Evolutionary conservation across 805 yeast genomes (phyloP).

Genomic region (Zygotorulaspora danielsina): DNA sequence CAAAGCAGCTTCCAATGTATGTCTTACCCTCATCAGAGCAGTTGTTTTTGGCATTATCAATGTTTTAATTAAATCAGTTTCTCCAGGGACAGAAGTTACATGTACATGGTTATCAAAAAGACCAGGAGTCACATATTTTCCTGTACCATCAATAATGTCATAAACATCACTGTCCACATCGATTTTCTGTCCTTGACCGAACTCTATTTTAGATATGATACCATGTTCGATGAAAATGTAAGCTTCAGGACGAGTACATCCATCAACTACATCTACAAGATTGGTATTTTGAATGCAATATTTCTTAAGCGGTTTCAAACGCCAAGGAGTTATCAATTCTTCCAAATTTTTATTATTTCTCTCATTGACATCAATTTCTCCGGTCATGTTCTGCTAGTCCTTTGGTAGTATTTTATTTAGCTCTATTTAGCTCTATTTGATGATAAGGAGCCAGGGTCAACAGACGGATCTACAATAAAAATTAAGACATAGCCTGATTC

Average conservation of each 20-base stretch:
- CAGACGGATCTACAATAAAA: too few relatives aligned
- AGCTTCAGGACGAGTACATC: constrained; percentile 3
- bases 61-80: constrained; percentile 6
- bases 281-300: constrained; percentile 12
- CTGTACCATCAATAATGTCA: constrained; percentile 13
- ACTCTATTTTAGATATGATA: constrained; percentile 11
- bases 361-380: constrained; percentile 14
- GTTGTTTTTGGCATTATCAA: constrained; percentile 12
- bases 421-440: neutral
- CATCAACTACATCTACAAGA: constrained; percentile 13
- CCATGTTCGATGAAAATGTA: constrained; percentile 13
- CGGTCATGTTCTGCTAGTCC: neutral
- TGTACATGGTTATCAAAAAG: constrained; percentile 16
- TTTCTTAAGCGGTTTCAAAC: constrained; percentile 4
- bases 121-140: constrained; percentile 13
- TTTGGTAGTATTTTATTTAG: neutral
- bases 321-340: constrained; percentile 8
- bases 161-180: constrained; percentile 5
- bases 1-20: constrained; percentile 12
- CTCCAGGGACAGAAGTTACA: constrained; percentile 12
- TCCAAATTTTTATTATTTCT: constrained; percentile 11
- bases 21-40: constrained; percentile 11
- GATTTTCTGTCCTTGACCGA: neutral
- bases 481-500: neutral
- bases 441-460: neutral